Evolutionary conservation across 495 filamentous ascomycete genomes (phyloP), one percentile per base, ranked within the genome.

Genomic region (Rostrohypoxylon terebratum): DNA sequence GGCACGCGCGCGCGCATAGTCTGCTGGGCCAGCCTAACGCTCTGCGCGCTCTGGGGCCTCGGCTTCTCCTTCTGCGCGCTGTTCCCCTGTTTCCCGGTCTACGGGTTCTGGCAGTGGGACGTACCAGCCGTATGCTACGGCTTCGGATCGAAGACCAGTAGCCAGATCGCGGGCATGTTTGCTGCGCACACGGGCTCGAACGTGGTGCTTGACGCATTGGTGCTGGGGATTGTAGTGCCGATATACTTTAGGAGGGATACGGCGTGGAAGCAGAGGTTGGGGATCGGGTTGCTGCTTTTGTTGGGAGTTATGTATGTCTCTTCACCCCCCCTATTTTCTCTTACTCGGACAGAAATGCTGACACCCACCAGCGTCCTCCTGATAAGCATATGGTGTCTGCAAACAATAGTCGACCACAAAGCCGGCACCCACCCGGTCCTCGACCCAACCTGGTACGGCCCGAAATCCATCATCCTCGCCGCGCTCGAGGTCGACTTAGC

Each of bases 401-500:
- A 67, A 40, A 69, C 34, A 69, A 77, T 79, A 51, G 59, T 77
- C 51, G 48, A 71, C 33, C 69, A 63, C 55, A 66, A 73, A 42
- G 77, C 77, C 10, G 77, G 66, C 6, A 77, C 77, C 1, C 66
- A 69, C 55, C 77, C 77, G 0, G 72, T 76, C 6, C 47, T 74
- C 0, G 77, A 79, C 67, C 77, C 75, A 5, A 77, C 75, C 1
- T 79, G 69, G 66, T 79, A 77, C 71, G 73, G 62, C 4, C 71
- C 75, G 18, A 68, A 59, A 42, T 66, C 61, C 58, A 77, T 79
- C 40, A 67, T 77, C 51, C 73, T 72, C 73, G 84, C 68, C 28
- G 70, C 72, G 8, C 65, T 80, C 63, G 78, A 80, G 45, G 78
- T 80, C 36, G 77, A 80, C 70, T 70, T 80, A 6, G 78, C 77